Conservation (phyloP, 1,284 basidiomycete species). For the Earliella scabrosa region DNA sequence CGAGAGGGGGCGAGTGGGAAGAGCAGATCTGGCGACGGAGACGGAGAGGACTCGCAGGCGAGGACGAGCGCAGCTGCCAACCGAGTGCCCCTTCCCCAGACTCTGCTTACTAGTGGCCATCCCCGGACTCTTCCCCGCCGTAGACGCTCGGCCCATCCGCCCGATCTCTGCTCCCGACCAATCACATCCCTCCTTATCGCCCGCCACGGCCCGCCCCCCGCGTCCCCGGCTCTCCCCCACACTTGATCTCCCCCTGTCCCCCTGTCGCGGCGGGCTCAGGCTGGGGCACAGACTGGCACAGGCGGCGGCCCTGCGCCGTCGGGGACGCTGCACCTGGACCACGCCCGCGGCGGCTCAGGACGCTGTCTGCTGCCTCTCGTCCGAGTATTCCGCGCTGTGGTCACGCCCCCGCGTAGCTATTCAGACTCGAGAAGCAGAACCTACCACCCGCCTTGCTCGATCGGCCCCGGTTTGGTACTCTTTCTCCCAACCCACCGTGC, state of each 20-base stretch:
- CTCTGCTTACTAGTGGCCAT: background rate
- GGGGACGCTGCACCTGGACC: too few relatives aligned
- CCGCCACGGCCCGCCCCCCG: slow-evolving; percentile 2
- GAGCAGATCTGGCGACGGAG: background rate
- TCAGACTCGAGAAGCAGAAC: background rate
- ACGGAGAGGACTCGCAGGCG: background rate
- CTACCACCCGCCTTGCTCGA: background rate
- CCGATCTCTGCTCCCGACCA: slow-evolving; percentile 11
- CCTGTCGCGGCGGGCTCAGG: too few relatives aligned
- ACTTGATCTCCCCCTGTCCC: too few relatives aligned
- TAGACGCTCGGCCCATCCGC: slow-evolving; percentile 15
- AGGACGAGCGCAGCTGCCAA: too few relatives aligned
- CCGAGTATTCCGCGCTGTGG: slow-evolving; percentile 8
- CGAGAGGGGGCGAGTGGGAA: slow-evolving; percentile 7
- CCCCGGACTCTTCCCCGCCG: slow-evolving; percentile 10
- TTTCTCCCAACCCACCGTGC: slow-evolving; percentile 7
- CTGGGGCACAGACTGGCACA: too few relatives aligned
- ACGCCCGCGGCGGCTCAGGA: too few relatives aligned
- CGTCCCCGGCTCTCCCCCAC: background rate
- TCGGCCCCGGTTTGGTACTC: slow-evolving; percentile 22
- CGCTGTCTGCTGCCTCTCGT: background rate
- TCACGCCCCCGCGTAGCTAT: background rate
- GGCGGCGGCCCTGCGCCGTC: too few relatives aligned
- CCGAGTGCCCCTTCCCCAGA: background rate
- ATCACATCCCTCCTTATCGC: slow-evolving; percentile 4